Base-by-base conservation (phyloP, 164 flowering plant species). In the Buxus sempervirens region DNA sequence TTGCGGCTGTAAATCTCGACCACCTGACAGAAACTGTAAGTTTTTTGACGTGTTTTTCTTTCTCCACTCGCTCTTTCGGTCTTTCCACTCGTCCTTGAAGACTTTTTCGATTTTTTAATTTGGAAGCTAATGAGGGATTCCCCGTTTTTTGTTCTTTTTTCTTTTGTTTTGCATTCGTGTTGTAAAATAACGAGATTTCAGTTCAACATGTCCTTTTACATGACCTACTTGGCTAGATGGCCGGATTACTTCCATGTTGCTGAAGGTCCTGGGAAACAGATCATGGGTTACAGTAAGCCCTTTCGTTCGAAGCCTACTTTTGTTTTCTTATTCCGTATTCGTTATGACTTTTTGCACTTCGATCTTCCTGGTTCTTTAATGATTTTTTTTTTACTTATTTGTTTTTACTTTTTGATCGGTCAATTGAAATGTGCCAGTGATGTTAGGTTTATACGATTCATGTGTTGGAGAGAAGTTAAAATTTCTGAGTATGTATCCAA, bases 121-220 rank as follows among this genome's bases (percentile, higher is more conserved):
- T 32, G 38, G 38, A 32, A 32, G 7, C 38, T 32, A 7, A 32
- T 32, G 3, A 32, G 38, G 38, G 38, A n/a, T n/a, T n/a, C n/a
- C n/a, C n/a, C n/a, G n/a, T n/a, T 62, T 10, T 4, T 42, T 54
- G 23, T 14, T 62, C 38, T 42, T 6, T 14, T 41, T 5, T 41
- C 5, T 45, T 10, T 45, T 45, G 2, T 10, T 45, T 1, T 45
- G 51, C 12, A 10, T 64, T 25, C 6, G 13, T n/a, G 51, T n/a
- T 41, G 6, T 24, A 12, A 6, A 16, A 41, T 22, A 13, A 9
- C 41, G 28, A 61, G 60, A 19, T 24, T 23, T 56, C 89, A 94
- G 98, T 95, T 95, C 82, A 95, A 91, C 66, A 89, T 95, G 98
- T 91, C 98, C 1, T 95, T 95, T 79, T 95, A 95, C 78, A 89